These are phyloP conservation scores for Colletotrichum liriopes DNA, from an alignment of 2,329 filamentous ascomycete genomes.

Conservation along the genomic window DNA sequence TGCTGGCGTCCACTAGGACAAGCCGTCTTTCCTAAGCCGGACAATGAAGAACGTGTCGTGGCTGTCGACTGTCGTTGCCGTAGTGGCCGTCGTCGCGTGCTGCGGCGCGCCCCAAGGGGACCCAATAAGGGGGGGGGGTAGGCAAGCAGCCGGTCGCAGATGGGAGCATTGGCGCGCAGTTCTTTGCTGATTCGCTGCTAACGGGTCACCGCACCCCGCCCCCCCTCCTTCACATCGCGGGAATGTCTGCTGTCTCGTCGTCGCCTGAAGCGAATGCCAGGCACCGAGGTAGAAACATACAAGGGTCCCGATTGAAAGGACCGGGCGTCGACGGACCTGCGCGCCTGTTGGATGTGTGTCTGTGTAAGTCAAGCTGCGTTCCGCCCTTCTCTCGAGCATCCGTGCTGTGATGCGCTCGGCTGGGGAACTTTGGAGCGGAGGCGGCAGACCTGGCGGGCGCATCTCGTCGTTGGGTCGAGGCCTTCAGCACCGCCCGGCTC, in stretches of 20 bases:
- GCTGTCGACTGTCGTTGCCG: background rate
- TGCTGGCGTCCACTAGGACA: constrained; percentile 21
- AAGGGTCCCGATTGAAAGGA: constrained; percentile 18
- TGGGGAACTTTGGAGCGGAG: background rate
- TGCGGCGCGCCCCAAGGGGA: background rate
- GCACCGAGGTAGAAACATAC: background rate
- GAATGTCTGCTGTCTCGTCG: constrained; percentile 16
- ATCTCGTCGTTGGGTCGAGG: background rate
- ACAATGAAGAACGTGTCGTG: constrained; percentile 19
- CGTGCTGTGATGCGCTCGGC: constrained; percentile 1
- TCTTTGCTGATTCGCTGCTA: constrained; percentile 13
- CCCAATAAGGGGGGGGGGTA: background rate
- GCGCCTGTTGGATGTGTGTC: constrained; percentile 7
- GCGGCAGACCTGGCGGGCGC: background rate
- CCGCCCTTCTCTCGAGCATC: background rate
- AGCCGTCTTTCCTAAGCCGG: constrained; percentile 24
- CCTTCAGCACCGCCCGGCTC: constrained; percentile 1
- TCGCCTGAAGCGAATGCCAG: constrained; percentile 33
- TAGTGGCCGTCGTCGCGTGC: background rate
- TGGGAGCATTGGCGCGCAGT: constrained; percentile 23
- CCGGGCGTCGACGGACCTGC: constrained; percentile 5
- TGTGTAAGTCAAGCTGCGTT: constrained; percentile 8
- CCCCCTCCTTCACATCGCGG: constrained; percentile 5
- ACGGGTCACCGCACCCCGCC: constrained; percentile 10
- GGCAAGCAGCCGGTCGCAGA: background rate